These are phyloP conservation scores for Leccinum boreale DNA, from an alignment of 768 basidiomycete species.

Conservation along the genomic window DNA sequence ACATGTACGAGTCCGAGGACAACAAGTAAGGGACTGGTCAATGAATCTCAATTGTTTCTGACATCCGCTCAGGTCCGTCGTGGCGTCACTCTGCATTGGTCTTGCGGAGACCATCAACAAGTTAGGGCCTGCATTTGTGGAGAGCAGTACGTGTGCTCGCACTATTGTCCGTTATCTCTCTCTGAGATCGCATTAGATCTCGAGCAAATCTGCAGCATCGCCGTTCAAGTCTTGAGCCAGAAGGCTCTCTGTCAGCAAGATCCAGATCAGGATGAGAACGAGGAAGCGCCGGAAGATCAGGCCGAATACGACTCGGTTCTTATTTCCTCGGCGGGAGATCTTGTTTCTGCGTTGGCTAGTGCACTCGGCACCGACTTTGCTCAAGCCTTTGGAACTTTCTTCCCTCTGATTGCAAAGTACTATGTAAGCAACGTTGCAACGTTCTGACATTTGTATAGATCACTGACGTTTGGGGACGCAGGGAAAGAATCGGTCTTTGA, in stretches of 20 bases:
- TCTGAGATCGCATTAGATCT: slow-evolving; percentile 45
- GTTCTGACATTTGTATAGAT: background rate
- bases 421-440: slow-evolving; percentile 55
- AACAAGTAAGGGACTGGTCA: slow-evolving; percentile 77
- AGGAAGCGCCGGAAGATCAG: slow-evolving; percentile 82
- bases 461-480: slow-evolving; percentile 27
- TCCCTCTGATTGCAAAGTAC: slow-evolving; percentile 86
- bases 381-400: slow-evolving; percentile 80
- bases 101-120: slow-evolving; percentile 91
- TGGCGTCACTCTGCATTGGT: slow-evolving; percentile 80
- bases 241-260: slow-evolving; percentile 97
- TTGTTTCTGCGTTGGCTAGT: slow-evolving; percentile 84
- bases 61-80: slow-evolving; percentile 63
- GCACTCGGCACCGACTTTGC: slow-evolving; percentile 84
- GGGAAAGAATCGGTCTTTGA: slow-evolving; percentile 83
- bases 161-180: background rate
- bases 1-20: slow-evolving; percentile 92
- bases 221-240: slow-evolving; percentile 84
- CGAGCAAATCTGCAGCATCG: slow-evolving; percentile 75
- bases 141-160: slow-evolving; percentile 55
- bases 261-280: slow-evolving; percentile 86
- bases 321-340: slow-evolving; percentile 90
- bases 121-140: slow-evolving; percentile 83
- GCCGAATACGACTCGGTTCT: slow-evolving; percentile 97
- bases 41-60: slow-evolving; percentile 9